Evolutionary conservation across 2,329 filamentous ascomycete genomes (phyloP).

Genomic region (Microcyclospora pomicola): DNA sequence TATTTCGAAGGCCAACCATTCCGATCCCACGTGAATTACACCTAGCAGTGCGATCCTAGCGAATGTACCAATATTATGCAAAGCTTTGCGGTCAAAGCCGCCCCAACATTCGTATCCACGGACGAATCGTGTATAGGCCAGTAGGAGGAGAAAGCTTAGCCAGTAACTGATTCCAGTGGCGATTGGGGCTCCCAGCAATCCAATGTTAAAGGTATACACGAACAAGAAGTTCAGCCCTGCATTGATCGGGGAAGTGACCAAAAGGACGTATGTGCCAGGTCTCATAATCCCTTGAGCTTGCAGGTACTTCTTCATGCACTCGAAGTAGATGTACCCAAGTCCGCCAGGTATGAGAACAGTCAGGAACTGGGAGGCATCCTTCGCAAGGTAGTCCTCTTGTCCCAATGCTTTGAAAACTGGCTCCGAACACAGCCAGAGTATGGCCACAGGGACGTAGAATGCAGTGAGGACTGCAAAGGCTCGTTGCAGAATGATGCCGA

Average conservation of each 20-base stretch:
- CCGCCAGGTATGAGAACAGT: slow-evolving; percentile 65
- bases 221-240: slow-evolving; percentile 51
- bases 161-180: slow-evolving; percentile 79
- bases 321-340: slow-evolving; percentile 77
- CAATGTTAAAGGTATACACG: slow-evolving; percentile 56
- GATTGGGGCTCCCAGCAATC: slow-evolving; percentile 64
- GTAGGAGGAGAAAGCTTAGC: slow-evolving; percentile 63
- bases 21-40: slow-evolving; percentile 67
- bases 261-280: slow-evolving; percentile 47
- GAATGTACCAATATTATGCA: slow-evolving; percentile 58
- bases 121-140: slow-evolving; percentile 59
- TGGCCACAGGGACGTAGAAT: slow-evolving; percentile 59
- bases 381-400: slow-evolving; percentile 63
- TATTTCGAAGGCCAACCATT: slow-evolving; percentile 94
- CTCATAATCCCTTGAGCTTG: slow-evolving; percentile 50
- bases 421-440: slow-evolving; percentile 63
- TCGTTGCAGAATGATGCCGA: slow-evolving; percentile 66
- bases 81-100: slow-evolving; percentile 50
- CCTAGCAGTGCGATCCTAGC: slow-evolving; percentile 61
- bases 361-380: slow-evolving; percentile 59
- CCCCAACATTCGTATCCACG: slow-evolving; percentile 67
- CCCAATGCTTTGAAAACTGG: slow-evolving; percentile 60
- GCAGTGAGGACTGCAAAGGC: slow-evolving; percentile 56
- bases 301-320: slow-evolving; percentile 54
- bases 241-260: slow-evolving; percentile 48